phyloP scores from a whole-genome alignment of 2,329 filamentous ascomycete species.

The Gliomastix tumulicola region DNA sequence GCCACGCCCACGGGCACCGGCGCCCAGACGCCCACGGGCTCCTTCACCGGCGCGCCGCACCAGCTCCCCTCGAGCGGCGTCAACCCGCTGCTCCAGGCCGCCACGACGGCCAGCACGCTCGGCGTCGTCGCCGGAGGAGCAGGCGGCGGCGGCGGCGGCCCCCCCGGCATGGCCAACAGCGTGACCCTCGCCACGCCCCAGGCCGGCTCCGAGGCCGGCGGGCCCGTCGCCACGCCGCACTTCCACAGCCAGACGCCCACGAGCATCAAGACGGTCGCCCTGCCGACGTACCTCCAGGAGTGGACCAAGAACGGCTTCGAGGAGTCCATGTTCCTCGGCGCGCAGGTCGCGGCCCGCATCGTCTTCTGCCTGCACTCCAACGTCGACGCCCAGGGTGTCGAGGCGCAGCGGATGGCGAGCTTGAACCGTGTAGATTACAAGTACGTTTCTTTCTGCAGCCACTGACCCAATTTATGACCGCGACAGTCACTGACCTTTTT shows the following conservation, averaged over 20 bases:
- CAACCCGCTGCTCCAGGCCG: conserved; percentile 87
- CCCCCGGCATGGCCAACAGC: conserved; percentile 26
- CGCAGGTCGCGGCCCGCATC: conserved; percentile 70
- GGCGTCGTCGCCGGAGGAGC: conserved; percentile 31
- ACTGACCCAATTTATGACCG: no score
- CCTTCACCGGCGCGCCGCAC: conserved; percentile 45
- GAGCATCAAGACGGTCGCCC: conserved; percentile 68
- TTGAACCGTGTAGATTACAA: conserved; percentile 54
- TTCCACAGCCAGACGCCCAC: conserved; percentile 70
- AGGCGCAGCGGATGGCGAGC: conserved; percentile 49
- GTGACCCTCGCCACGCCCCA: conserved; percentile 25
- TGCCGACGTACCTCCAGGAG: conserved; percentile 82
- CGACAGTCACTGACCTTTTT: conserved; percentile 9
- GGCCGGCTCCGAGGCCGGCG: conserved; percentile 31
- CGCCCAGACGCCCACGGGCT: conserved; percentile 76
- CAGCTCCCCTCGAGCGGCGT: conserved; percentile 56
- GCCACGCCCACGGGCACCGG: conserved; percentile 87
- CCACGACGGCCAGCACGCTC: conserved; percentile 65
- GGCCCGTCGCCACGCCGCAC: conserved; percentile 33
- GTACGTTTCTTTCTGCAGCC: conserved; percentile 41
- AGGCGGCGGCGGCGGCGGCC: conserved; percentile 22
- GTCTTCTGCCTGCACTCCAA: conserved; percentile 52
- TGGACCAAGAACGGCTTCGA: conserved; percentile 80
- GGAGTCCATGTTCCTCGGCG: conserved; percentile 80
- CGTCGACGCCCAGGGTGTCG: conserved; percentile 41